Evolutionary conservation across 2,329 filamentous ascomycete species (phyloP).

Genomic region (Neoarthrinium moseri): DNA sequence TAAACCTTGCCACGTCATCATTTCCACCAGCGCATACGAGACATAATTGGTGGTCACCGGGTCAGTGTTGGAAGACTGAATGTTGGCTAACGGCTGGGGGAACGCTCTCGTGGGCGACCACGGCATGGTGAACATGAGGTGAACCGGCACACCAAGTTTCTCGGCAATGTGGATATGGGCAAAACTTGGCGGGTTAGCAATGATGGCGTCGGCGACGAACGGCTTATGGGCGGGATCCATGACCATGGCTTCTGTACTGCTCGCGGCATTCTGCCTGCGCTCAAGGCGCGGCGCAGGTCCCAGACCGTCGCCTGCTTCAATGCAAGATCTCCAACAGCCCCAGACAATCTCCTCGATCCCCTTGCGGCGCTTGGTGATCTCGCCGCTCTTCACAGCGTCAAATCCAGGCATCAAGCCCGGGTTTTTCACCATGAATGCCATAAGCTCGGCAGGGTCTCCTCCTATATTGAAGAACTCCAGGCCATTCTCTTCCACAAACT

Average conservation of each 20-base stretch:
- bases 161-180: conserved; percentile 66
- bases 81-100: conserved; percentile 82
- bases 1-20: conserved; percentile 90
- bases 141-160: conserved; percentile 62
- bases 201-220: conserved; percentile 32
- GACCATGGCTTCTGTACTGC: conserved; percentile 12
- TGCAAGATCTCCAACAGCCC: conserved; percentile 74
- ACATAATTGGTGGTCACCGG: conserved; percentile 69
- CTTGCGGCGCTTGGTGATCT: conserved; percentile 64
- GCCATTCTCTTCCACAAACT: conserved; percentile 50
- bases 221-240: conserved; percentile 20
- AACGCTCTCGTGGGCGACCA: conserved; percentile 86
- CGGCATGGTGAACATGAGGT: conserved; percentile 87
- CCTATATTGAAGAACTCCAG: conserved; percentile 59
- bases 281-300: conserved; percentile 41
- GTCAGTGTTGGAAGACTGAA: conserved; percentile 68
- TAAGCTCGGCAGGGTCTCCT: conserved; percentile 51
- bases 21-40: conserved; percentile 81
- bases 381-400: conserved; percentile 63
- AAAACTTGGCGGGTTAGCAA: conserved; percentile 64
- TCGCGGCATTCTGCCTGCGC: conserved; percentile 17
- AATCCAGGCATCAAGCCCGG: conserved; percentile 72
- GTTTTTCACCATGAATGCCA: conserved; percentile 72
- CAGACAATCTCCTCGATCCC: conserved; percentile 68
- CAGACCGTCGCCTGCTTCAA: conserved; percentile 64